Evolutionary conservation across 352 stramenopile genomes (phyloP).

Genomic region (Pythium diclinum): DNA sequence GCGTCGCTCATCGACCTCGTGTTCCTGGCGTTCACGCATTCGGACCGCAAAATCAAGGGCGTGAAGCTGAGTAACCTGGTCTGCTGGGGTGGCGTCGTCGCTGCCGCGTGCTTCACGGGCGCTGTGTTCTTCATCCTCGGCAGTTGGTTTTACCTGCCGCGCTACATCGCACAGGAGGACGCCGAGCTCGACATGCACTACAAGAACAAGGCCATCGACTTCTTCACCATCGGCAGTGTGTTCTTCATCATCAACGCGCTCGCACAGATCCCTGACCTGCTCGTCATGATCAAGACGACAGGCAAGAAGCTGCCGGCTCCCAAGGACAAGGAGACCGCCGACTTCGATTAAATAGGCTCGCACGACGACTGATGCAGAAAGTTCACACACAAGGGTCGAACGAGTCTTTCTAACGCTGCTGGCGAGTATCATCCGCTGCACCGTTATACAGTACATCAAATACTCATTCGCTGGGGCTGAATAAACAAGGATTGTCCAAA

Average conservation of each 20-base stretch:
- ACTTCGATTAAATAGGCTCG: constrained; percentile 23
- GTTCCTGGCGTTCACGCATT: constrained; percentile 63
- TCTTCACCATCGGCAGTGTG: constrained; percentile 66
- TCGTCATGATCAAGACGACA: constrained; percentile 39
- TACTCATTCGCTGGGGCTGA: no score
- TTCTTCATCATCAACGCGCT: constrained; percentile 77
- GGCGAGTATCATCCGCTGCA: neutral
- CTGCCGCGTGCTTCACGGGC: constrained; percentile 57
- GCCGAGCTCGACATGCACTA: constrained; percentile 42
- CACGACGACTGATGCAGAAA: neutral
- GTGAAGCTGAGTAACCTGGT: constrained; percentile 53
- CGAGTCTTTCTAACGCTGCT: neutral
- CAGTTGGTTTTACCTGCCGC: constrained; percentile 79
- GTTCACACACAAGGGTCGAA: neutral
- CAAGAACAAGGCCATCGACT: constrained; percentile 75
- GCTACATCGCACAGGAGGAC: constrained; percentile 63
- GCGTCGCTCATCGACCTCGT: constrained; percentile 57
- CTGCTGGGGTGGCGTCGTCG: constrained; percentile 49
- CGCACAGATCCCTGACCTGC: constrained; percentile 55
- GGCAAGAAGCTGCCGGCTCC: constrained; percentile 15
- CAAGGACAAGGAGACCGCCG: constrained; percentile 32
- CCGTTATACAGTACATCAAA: no score
- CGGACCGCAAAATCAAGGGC: constrained; percentile 39
- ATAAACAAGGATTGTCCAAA: no score
- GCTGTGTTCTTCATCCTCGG: constrained; percentile 74